These are phyloP conservation scores for Globisporangium barbulae DNA, from an alignment of 352 stramenopile species.

Conservation along the genomic window DNA sequence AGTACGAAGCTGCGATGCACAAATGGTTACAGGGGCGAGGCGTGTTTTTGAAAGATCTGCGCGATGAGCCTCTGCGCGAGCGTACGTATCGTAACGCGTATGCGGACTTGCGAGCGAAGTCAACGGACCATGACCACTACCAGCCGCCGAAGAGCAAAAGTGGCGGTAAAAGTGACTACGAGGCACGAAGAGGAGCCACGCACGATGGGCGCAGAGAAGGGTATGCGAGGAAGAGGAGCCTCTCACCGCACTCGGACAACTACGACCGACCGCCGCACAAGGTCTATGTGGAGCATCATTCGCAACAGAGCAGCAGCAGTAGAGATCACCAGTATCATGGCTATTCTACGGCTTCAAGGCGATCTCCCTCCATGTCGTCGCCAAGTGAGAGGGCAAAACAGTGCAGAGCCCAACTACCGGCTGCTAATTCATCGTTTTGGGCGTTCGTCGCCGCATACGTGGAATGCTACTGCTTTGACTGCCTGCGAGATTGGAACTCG, in stretches of 20 bases:
- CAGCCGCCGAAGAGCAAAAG: not conserved
- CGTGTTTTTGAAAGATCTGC: constrained; percentile 9
- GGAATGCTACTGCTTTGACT: constrained; percentile 17
- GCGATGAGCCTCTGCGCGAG: not conserved
- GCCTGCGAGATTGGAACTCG: constrained; percentile 15
- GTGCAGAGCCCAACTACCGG: not conserved
- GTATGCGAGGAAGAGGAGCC: not conserved
- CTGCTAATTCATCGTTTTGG: constrained; percentile 11
- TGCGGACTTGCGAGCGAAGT: constrained; percentile 8
- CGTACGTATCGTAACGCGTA: constrained; percentile 13
- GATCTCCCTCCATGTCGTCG: not conserved
- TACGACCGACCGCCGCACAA: not conserved
- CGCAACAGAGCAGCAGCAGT: not conserved
- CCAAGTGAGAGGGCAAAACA: not conserved
- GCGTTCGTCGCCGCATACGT: constrained; percentile 12
- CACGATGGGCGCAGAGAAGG: no score
- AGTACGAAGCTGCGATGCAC: constrained; percentile 5
- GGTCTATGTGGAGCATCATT: not conserved
- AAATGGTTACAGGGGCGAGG: constrained; percentile 15
- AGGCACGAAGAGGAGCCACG: not conserved
- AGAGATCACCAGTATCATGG: not conserved
- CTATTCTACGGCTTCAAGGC: not conserved
- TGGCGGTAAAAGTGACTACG: not conserved
- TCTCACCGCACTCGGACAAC: not conserved
- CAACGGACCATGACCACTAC: not conserved